A percentile compares a stretch with the other conserved stretches of the same genome.
Conservation (phyloP, 805 yeast genomes). For the Sporopachydermia lactativora region DNA sequence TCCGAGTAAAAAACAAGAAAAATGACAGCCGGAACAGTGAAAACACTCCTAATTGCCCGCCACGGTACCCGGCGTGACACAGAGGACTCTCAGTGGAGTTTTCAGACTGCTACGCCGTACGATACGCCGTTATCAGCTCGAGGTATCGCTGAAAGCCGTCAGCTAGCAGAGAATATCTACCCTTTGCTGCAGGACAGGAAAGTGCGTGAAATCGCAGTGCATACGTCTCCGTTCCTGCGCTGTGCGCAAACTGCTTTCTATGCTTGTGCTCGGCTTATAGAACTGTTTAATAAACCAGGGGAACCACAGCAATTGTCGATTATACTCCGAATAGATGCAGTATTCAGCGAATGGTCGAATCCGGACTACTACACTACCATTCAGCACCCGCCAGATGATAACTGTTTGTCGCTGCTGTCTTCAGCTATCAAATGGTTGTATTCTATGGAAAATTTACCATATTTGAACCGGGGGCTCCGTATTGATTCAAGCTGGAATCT, state of each 20-base stretch:
- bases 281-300: constrained; percentile 4
- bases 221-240: constrained; percentile 23
- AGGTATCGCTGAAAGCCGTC: constrained; percentile 17
- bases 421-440: constrained; percentile 14
- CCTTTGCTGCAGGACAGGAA: constrained; percentile 5
- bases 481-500: constrained; percentile 3
- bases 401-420: constrained; percentile 15
- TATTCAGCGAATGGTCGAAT: constrained; percentile 25
- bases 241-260: constrained; percentile 21
- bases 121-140: constrained; percentile 21
- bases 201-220: constrained; percentile 12
- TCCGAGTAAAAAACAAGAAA: too few species aligned
- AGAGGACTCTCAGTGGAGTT: constrained; percentile 18
- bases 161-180: constrained; percentile 11
- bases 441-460: background rate
- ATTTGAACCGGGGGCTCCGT: background rate
- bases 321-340: constrained; percentile 18
- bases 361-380: constrained; percentile 20
- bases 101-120: constrained; percentile 20
- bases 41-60: constrained; percentile 15
- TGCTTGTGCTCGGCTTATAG: constrained; percentile 13
- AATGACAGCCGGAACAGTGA: background rate
- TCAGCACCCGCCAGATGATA: constrained; percentile 23
- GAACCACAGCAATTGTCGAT: constrained; percentile 5
- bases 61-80: constrained; percentile 22